Percentiles rank a stretch among this genome's conserved stretches.
phyloP scores from a whole-genome alignment of 345 rosid genomes.

The Iberis pinnata region DNA sequence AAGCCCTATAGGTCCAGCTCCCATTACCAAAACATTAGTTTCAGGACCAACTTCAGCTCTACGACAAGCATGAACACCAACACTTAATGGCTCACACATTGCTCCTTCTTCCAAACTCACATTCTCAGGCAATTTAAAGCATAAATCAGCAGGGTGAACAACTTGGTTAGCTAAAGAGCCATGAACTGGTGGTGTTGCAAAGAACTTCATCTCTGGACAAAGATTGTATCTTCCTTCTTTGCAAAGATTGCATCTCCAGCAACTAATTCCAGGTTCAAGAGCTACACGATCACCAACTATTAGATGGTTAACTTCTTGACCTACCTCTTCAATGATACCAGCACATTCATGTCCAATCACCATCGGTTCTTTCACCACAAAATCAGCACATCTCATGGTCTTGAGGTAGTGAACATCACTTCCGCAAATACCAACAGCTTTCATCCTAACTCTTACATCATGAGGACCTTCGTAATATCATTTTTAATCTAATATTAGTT shows the following conservation, averaged over 20 bases:
- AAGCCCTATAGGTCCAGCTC: slow-evolving; percentile 96
- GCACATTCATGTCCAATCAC: slow-evolving; percentile 96
- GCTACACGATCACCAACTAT: slow-evolving; percentile 77
- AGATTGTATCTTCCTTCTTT: slow-evolving; percentile 78
- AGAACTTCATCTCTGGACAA: slow-evolving; percentile 90
- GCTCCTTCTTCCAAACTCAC: slow-evolving; percentile 95
- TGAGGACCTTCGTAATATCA: slow-evolving; percentile 42
- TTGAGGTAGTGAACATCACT: slow-evolving; percentile 95
- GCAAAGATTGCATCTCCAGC: slow-evolving; percentile 63
- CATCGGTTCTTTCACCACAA: slow-evolving; percentile 89
- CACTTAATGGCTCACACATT: slow-evolving; percentile 94
- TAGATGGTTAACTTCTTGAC: slow-evolving; percentile 59
- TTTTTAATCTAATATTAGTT: neutral
- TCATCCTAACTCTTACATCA: slow-evolving; percentile 77
- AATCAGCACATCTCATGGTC: slow-evolving; percentile 74
- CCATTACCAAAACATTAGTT: slow-evolving; percentile 63
- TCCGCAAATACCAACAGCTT: slow-evolving; percentile 87
- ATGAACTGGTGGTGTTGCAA: slow-evolving; percentile 82
- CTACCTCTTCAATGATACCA: slow-evolving; percentile 80
- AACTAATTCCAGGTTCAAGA: slow-evolving; percentile 86
- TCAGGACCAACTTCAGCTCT: slow-evolving; percentile 71
- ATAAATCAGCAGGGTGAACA: slow-evolving; percentile 84
- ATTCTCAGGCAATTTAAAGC: slow-evolving; percentile 82
- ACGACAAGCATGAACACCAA: slow-evolving; percentile 91
- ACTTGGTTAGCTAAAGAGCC: slow-evolving; percentile 93